Base-by-base conservation (phyloP, 805 yeast genomes). In the Schizosaccharomyces pombe region DNA sequence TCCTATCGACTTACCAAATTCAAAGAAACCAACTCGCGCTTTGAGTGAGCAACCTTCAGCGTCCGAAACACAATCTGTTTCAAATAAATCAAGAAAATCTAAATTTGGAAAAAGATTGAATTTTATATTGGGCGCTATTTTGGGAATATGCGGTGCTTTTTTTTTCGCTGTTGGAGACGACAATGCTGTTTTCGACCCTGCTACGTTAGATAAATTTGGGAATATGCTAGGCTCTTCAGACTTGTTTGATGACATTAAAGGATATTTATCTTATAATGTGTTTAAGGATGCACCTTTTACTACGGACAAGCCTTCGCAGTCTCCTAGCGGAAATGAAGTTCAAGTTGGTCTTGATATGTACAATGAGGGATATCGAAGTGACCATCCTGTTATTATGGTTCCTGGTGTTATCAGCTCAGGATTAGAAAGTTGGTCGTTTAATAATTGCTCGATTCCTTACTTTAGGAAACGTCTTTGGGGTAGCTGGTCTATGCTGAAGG, bases 341-440 rank as follows among this genome's bases (percentile, higher is more conserved):
- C 85, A 91, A 0, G 94, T 86, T 16, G 98, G 98, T 1, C 75
- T 73, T 60, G 68, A 74, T 47, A 67, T 89, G 72, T 68, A 68
- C 37, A 63, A 65, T 9, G 75, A 75, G 26, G 75, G 78, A 37
- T 67, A 77, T 30, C 63, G 70, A 0, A 72, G 79, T 0, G 76
- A 82, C 58, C 74, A 77, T 65, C 94, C 94, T 5, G 94, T 91
- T 12, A 75, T 91, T 2, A 75, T 91, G 79, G 49, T 43, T 19
- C 98, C 98, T 0, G 98, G 98, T 2, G 96, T 89, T 12, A 84
- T 85, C 55, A 83, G 95, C 31, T 87, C 97, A 0, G 96, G 96
- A 3, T 72, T 91, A 37, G 98, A 91, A 66, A 79, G 86, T 52
- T 91, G 98, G 98, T 86, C 86, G 9, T 74, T 80, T 4, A 75